Evolutionary conservation across 2,329 filamentous ascomycete species (phyloP), one percentile per base, ranked within the genome.

Genomic region (Sporothrix variecibatus): DNA sequence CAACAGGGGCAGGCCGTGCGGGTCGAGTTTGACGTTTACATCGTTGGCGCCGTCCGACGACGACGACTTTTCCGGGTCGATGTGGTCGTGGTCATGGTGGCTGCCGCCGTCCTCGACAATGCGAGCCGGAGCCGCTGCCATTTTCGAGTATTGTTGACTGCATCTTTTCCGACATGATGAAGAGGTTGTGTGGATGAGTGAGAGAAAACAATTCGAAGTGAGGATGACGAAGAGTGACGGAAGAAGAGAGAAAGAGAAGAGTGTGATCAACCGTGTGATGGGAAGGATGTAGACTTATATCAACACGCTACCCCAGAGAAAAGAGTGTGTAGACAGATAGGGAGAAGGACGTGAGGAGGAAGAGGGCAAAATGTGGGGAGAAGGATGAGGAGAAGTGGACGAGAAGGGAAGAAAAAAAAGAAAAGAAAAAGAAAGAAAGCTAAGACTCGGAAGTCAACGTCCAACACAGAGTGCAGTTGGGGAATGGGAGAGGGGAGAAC

Each of bases 1-100:
- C 8, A 67, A 58, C 20, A 76, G 73, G 1, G 75, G 75, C 53
- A 75, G 53, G 20, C 75, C 75, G 51, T 75, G 75, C 20, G 73
- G 75, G 17, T 76, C 75, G 40, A 76, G 72, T 23, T 69, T 72
- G 46, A 62, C 71, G 31, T 26, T 34, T 15, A 23, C 60, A 12
- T 34, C 71, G n/a, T n/a, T n/a, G 43, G 23, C 43, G 58, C 58
- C 58, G 31, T 56, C 71, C 2, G 58, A 62, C 40, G 20, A 62
- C 31, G 28, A 72, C 46, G 58, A 23, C 71, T 51, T 62, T 38
- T 64, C 58, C 17, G 31, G 31, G 34, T 64, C 58, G 31, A 38
- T 64, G 31, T 23, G 58, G 53, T 62, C 53, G 38, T 72, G 56
- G 1, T 23, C 49, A 26, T 53, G 49, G 20, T n/a, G 8, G 17